Evolutionary conservation across 2,329 filamentous ascomycete species (phyloP).

Genomic region (Fusarium sterilihyphosum): DNA sequence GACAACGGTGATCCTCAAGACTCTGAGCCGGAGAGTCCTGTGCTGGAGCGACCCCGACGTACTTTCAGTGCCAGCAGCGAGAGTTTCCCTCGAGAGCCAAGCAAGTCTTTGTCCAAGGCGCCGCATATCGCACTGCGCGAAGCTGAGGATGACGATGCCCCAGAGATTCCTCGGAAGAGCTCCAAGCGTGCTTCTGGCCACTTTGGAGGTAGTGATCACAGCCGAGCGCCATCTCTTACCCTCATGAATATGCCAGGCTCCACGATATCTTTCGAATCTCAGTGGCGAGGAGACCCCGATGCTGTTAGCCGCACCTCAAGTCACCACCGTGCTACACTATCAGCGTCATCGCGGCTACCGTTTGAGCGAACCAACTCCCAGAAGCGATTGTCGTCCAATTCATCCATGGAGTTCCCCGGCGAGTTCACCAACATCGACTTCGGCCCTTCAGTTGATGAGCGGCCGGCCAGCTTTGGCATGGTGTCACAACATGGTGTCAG

Average conservation of each 20-base stretch:
- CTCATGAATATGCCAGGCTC: slow-evolving; percentile 41
- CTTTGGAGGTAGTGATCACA: slow-evolving; percentile 37
- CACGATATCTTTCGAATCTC: slow-evolving; percentile 35
- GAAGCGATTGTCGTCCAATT: slow-evolving; percentile 60
- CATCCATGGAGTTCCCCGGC: slow-evolving; percentile 59
- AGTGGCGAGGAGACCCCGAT: slow-evolving; percentile 31
- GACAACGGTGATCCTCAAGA: slow-evolving; percentile 58
- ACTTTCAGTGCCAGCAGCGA: slow-evolving; percentile 55
- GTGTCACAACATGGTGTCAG: slow-evolving; percentile 68
- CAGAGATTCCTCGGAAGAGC: slow-evolving; percentile 76
- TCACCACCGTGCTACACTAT: slow-evolving; percentile 37
- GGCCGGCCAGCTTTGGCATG: slow-evolving; percentile 64
- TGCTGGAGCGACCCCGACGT: slow-evolving; percentile 43
- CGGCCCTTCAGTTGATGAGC: slow-evolving; percentile 53
- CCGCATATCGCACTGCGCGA: slow-evolving; percentile 29
- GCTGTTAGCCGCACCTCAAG: slow-evolving; percentile 37
- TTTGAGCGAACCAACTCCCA: slow-evolving; percentile 67
- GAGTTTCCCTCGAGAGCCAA: slow-evolving; percentile 44
- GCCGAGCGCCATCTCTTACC: slow-evolving; percentile 50
- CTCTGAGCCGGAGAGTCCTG: slow-evolving; percentile 53
- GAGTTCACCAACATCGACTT: slow-evolving; percentile 57
- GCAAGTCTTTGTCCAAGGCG: slow-evolving; percentile 34
- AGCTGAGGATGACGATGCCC: slow-evolving; percentile 53
- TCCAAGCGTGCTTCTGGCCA: slow-evolving; percentile 69
- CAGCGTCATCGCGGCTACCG: slow-evolving; percentile 54